Base-by-base conservation (phyloP, 1,284 basidiomycete species). In the Quambalaria eucalypti region DNA sequence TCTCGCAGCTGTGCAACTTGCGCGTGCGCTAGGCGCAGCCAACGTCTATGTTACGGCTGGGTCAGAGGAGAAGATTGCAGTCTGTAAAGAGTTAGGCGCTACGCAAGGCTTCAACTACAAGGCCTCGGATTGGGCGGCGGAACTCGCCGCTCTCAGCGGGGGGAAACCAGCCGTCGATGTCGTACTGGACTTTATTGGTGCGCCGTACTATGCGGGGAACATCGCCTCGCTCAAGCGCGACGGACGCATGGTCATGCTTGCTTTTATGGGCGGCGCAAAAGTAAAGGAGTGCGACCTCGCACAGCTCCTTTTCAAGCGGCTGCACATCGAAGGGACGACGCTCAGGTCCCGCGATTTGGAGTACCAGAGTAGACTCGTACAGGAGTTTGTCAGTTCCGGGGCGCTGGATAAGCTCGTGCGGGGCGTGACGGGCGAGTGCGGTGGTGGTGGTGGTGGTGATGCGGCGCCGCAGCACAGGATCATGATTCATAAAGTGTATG, bases 311-410 rank as follows among this genome's bases (percentile, higher is more conserved):
- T 85, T 80, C 78, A 97, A 96, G 79, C 85, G 92, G 7, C 81
- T 97, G 55, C 84, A 85, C 10, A 85, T 98, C 53, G 85, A 91
- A 76, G 92, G 91, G 23, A 88, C 87, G 12, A 95, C 90, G 0
- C 79, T 96, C 39, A 84, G 91, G 36, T 85, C 86, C 23, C 83
- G 90, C 49, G 82, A 83, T n/a, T 72, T 81, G 28, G 81, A 83
- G 59, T 96, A 96, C 76, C 91, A 96, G 77, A 80, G 82, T 4
- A 80, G 87, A 16, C 79, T 96, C 30, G 82, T 95, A 50, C 76
- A 80, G 48, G 81, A 82, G 81, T 90, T 86, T 68, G 56, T 70
- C 9, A 51, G 56, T 23, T 52, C 40, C 25, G 65, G 65, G n/a
- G 49, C 55, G 8, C 39, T 67, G 19, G 56, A 61, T 5, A 50